Base-by-base conservation (phyloP, 495 filamentous ascomycete genomes). In the Neurospora sp. region DNA sequence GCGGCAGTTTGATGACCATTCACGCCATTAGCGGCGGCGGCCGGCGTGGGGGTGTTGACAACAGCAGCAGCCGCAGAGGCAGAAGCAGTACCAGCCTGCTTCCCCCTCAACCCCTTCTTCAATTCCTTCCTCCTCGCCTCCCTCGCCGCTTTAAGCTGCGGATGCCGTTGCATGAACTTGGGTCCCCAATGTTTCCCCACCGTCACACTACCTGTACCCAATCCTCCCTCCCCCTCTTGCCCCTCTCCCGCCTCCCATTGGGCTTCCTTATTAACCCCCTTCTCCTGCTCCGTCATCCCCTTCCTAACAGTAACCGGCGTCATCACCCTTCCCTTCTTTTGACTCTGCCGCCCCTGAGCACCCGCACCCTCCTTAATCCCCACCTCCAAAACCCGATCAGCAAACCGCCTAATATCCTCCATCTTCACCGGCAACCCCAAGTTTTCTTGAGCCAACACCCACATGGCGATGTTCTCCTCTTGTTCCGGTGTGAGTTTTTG, bases 401-500 rank as follows among this genome's bases (percentile, higher is more conserved):
- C 72, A 14, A 83, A 76, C 40, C 77, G 74, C 11, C 84, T 81
- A 38, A 82, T 78, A 66, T 80, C 80, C 16, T 77, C 73, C 14
- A 75, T 72, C 38, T 84, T 61, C 68, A 86, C 76, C 27, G 83
- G 83, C 40, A 86, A 76, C 46, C 82, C 83, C 44, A 85, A 74
- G 72, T 84, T 78, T 2, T 83, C 84, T 59, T 86, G 84, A 9
- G 83, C 82, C 0, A 86, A 75, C 16, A 85, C 40, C 70, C 53
- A 66, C 22, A 66, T 31, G 22, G 53, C 53, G 14, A 66, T 66
- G 3, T 66, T 66, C 53, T 66, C 53, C 5, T 66, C 53, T 18
- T 66, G 53, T 3, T 66, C 53, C 6, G 53, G 53, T 0, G 53
- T 35, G 3, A 66, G 53, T 16, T 66, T 66, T 18, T 66, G 53